Base-by-base conservation (phyloP, 768 basidiomycete genomes). In the Mycena capillaripes region DNA sequence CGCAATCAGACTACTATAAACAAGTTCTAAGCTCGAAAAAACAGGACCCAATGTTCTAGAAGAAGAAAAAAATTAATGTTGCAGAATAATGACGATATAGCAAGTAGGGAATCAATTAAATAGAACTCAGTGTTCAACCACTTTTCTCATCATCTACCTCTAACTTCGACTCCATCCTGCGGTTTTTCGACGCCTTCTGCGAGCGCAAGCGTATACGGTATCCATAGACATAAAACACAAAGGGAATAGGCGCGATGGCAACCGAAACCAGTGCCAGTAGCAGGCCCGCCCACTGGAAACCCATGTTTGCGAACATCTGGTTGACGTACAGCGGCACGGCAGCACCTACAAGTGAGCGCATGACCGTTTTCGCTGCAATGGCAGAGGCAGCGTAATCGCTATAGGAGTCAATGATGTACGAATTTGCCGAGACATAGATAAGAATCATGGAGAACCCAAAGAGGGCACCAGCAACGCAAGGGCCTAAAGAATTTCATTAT, bases 321-420 rank as follows among this genome's bases (percentile, higher is more conserved):
- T 77, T 77, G 19, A 84, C 81, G 71, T 82, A 86, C 25, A 86
- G 77, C 10, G 84, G 84, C 23, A 86, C 78, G 67, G 80, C 78
- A 17, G 83, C 81, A 25, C 83, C 83, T 44, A 82, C 75, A 57
- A 80, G 80, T 4, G 83, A 82, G 11, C 84, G 82, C 75, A 85
- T 70, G 38, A 85, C 72, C 29, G 87, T 86, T 69, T 85, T 86
- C 16, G 86, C 86, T 2, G 86, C 84, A 69, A 87, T 82, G 8
- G 86, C 86, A 21, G 82, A 84, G 0, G 87, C 86, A 14, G 86
- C 86, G 73, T 80, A 86, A 55, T 75, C 74, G 72, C 79, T 81
- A 79, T 84, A 85, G 21, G 81, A 82, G 77, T 86, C 86, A 71
- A 86, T 80, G 79, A 86, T 85, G 78, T 86, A 86, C 2, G 84